Conservation (phyloP, 352 stramenopile species). For the Phytopythium sindhum region DNA sequence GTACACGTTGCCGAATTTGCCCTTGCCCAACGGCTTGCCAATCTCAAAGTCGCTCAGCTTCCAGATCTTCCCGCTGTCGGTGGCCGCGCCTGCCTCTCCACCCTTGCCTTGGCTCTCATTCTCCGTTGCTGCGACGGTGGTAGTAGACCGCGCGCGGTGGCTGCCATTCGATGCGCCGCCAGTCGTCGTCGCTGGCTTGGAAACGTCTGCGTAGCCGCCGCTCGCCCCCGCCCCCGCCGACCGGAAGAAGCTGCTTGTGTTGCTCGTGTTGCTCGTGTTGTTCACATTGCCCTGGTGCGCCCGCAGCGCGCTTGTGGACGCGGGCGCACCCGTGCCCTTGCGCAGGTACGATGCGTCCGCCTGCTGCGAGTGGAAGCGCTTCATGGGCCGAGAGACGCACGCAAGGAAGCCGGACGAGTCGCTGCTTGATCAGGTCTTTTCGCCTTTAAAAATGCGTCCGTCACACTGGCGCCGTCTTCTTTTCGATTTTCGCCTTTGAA, state of each 20-base stretch:
- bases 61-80: constrained; percentile 62
- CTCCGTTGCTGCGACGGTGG: not conserved
- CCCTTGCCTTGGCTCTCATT: constrained; percentile 13
- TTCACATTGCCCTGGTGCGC: not conserved
- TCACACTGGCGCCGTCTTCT: no score
- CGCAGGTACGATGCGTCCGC: constrained; percentile 22
- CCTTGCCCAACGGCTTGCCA: constrained; percentile 95
- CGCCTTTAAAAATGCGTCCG: no score
- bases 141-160: not conserved
- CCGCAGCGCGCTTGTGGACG: not conserved
- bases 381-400: constrained; percentile 13
- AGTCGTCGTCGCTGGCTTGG: constrained; percentile 14
- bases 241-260: constrained; percentile 5
- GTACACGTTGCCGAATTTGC: constrained; percentile 99
- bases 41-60: constrained; percentile 99
- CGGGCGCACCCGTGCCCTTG: constrained; percentile 13
- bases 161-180: constrained; percentile 8
- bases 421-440: not conserved
- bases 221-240: not conserved
- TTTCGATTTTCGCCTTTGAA: constrained; percentile 8
- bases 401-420: not conserved
- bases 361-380: constrained; percentile 29
- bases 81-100: not conserved
- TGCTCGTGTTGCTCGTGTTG: constrained; percentile 2
- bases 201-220: not conserved